Evolutionary conservation across 495 filamentous ascomycete genomes (phyloP).

Genomic region (Aspergillus mulundensis): DNA sequence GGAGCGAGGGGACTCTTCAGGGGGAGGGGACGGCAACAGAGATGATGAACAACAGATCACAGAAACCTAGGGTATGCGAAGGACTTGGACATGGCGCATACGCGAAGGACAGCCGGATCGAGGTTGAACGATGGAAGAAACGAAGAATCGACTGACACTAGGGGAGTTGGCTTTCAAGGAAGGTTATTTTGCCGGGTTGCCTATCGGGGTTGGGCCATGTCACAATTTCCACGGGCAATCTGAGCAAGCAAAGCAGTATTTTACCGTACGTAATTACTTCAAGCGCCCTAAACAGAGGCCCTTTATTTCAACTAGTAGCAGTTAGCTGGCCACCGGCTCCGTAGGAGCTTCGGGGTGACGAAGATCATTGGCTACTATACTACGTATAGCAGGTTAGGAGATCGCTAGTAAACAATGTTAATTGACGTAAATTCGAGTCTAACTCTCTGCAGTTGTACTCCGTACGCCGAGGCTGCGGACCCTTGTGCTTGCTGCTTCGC

Average conservation of each 20-base stretch:
- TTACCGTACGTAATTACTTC: neutral
- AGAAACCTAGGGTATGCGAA: constrained; percentile 25
- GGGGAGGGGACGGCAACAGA: constrained; percentile 11
- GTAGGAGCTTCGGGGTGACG: neutral
- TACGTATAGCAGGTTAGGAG: neutral
- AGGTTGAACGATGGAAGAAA: constrained; percentile 20
- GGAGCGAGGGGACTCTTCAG: constrained; percentile 15
- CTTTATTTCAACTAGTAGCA: neutral
- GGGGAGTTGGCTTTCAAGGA: constrained; percentile 11
- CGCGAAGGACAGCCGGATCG: constrained; percentile 23
- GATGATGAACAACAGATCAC: constrained; percentile 23
- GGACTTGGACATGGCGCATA: constrained; percentile 30
- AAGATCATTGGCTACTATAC: neutral
- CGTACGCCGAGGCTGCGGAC: neutral
- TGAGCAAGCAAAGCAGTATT: neutral
- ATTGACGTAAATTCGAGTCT: constrained; percentile 2
- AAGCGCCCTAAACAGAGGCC: neutral
- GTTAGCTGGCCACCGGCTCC: neutral
- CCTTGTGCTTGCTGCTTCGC: neutral
- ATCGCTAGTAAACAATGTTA: neutral
- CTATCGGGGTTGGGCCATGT: constrained; percentile 18
- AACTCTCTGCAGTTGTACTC: neutral
- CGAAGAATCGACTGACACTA: constrained; percentile 12
- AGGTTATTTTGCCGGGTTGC: constrained; percentile 13
- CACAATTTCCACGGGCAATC: constrained; percentile 12